Percentiles rank a stretch among this genome's conserved stretches.
Conservation (phyloP, 805 yeast species). For the Yarrowia bubula region DNA sequence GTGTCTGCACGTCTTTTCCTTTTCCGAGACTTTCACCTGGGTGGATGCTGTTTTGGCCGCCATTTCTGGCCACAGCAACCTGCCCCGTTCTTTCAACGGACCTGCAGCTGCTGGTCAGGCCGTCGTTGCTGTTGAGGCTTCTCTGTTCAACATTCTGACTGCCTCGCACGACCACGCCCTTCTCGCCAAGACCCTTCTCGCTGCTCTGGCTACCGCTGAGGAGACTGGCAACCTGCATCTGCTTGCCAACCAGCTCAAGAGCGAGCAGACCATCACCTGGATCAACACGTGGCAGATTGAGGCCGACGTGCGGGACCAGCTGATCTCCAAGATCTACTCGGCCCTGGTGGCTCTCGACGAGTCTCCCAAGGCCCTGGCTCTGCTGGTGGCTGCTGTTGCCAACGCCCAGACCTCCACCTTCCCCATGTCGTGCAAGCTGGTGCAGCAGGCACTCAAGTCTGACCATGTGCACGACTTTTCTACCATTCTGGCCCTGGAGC, state of each 20-base stretch:
- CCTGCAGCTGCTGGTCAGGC: constrained; percentile 34
- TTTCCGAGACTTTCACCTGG: constrained; percentile 36
- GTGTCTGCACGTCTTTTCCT: constrained; percentile 40
- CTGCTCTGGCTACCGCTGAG: constrained; percentile 40
- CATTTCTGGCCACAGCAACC: constrained; percentile 31
- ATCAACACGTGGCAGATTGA: constrained; percentile 40
- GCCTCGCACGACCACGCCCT: constrained; percentile 32
- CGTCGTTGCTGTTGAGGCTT: constrained; percentile 40
- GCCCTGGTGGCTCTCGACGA: constrained; percentile 31
- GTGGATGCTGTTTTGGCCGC: constrained; percentile 36
- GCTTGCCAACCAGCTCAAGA: constrained; percentile 40
- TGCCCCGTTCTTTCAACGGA: constrained; percentile 27
- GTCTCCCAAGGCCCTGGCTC: constrained; percentile 33
- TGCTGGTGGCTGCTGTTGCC: constrained; percentile 30
- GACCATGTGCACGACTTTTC: constrained; percentile 37
- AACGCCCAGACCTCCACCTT: constrained; percentile 27
- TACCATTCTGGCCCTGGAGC: constrained; percentile 35
- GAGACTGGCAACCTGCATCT: constrained; percentile 38
- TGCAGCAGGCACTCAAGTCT: constrained; percentile 33
- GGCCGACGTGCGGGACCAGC: constrained; percentile 33
- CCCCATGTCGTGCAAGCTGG: constrained; percentile 34
- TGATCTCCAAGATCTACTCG: constrained; percentile 36
- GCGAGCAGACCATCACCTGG: constrained; percentile 41
- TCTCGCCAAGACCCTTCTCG: constrained; percentile 37
- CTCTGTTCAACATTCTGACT: constrained; percentile 43